Base-by-base conservation (phyloP, 148 eudicot species). In the Rhododendron griersonianum region DNA sequence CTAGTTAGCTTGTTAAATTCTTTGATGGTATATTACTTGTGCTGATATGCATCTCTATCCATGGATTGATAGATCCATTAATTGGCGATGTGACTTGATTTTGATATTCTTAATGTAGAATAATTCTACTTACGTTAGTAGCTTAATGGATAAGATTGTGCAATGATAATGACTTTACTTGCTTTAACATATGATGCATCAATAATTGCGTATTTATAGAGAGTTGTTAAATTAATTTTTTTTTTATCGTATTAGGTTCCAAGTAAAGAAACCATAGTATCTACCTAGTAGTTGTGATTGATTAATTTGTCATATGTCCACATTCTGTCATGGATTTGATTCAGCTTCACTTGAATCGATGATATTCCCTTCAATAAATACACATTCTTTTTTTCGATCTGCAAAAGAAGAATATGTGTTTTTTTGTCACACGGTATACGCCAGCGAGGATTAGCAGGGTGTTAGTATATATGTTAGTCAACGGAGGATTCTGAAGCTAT, bases 61-160 rank as follows among this genome's bases (percentile, higher is more conserved):
- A 44, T 83, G 37, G 23, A 41, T 86, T 77, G 47, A 4, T 23
- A 80, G 35, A 80, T 80, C 39, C 28, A 78, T 63, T 6, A 45
- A 37, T 77, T 11, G 61, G 63, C 19, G 59, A 59, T 44, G 19
- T 76, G 86, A 76, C 81, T 53, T 76, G 86, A 21, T 41, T 75
- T 76, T 0, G 45, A 84, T 37, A 45, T 1, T 83, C 63, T 73
- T 71, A 37, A 61, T 41, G 47, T 23, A 83, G 2, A 23, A 37
- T 61, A 41, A 39, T 65, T 47, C 11, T 47, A 11, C 19, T 15
- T 25, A 8, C 50, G 33, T 21, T 39, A 51, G 47, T 30, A 23
- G 71, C 16, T 51, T 30, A 86, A 75, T 86, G 47, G 87, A 78
- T 50, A 79, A 78, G 82, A 81, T 61, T 69, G 59, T 30, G 84